Conservation (phyloP, 106 monocot genomes). For the Dactylorhiza incarnata region DNA sequence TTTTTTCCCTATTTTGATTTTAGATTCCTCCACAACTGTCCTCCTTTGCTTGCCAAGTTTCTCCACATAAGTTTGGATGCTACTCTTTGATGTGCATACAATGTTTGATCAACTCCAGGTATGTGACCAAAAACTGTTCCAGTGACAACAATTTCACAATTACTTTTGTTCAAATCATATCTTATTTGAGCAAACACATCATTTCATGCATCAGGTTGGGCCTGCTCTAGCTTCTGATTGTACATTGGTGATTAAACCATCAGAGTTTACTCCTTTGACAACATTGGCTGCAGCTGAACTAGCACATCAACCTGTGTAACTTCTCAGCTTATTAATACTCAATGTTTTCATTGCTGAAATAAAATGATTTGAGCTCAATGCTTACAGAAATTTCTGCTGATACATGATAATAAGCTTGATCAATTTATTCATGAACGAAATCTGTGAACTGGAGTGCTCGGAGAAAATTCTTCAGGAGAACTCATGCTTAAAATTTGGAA, state of each 20-base stretch:
- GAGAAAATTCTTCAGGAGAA: not conserved
- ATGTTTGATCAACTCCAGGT: too few species aligned
- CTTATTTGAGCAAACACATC: too few species aligned
- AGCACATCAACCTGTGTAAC: constrained; percentile 82
- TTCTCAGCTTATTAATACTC: constrained; percentile 10
- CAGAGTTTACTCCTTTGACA: constrained; percentile 85
- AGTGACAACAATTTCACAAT: too few species aligned
- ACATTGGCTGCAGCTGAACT: constrained; percentile 91
- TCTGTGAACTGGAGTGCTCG: not conserved
- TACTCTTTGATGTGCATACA: too few species aligned
- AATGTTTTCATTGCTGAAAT: not conserved
- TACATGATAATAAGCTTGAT: not conserved
- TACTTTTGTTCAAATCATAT: too few species aligned
- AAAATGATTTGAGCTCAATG: not conserved
- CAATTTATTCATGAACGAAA: not conserved
- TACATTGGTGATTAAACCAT: constrained; percentile 39
- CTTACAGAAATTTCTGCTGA: not conserved
- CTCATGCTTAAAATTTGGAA: not conserved
- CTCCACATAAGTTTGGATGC: too few species aligned
- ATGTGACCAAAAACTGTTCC: too few species aligned
- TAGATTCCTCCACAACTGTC: too few species aligned
- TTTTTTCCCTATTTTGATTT: too few species aligned
- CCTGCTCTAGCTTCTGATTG: too few species aligned
- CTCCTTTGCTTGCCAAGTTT: too few species aligned
- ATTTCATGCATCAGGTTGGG: too few species aligned